Evolutionary conservation across 2,329 filamentous ascomycete species (phyloP).

Genomic region (Penicillium sp.): DNA sequence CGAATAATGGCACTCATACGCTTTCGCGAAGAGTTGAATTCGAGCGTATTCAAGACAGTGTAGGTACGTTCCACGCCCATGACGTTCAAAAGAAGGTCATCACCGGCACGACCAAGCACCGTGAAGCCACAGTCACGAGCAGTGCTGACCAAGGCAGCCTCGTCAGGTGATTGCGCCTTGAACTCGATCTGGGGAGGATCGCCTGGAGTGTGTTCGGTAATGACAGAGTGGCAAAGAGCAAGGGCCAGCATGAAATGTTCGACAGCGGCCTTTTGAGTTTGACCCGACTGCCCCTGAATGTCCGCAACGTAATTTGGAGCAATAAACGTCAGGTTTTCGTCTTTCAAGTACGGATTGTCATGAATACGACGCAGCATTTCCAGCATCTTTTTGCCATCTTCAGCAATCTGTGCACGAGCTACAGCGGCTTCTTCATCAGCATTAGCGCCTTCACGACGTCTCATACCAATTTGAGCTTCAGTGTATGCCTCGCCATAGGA

Average conservation of each 20-base stretch:
- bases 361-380: slow-evolving; percentile 72
- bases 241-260: slow-evolving; percentile 92
- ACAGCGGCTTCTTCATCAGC: slow-evolving; percentile 76
- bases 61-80: slow-evolving; percentile 85
- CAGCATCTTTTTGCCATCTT: slow-evolving; percentile 73
- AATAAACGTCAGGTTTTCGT: slow-evolving; percentile 88
- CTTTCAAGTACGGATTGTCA: slow-evolving; percentile 86
- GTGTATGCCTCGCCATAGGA: slow-evolving; percentile 98
- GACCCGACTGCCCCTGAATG: slow-evolving; percentile 73
- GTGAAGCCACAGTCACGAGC: slow-evolving; percentile 95
- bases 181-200: slow-evolving; percentile 89
- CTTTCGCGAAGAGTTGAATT: slow-evolving; percentile 96
- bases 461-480: slow-evolving; percentile 94
- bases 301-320: slow-evolving; percentile 87
- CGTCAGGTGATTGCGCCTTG: slow-evolving; percentile 96
- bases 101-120: slow-evolving; percentile 75
- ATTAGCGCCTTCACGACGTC: slow-evolving; percentile 84
- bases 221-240: slow-evolving; percentile 95
- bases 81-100: slow-evolving; percentile 82
- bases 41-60: slow-evolving; percentile 87
- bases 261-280: slow-evolving; percentile 74
- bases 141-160: slow-evolving; percentile 90
- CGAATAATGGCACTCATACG: slow-evolving; percentile 96
- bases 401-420: slow-evolving; percentile 75
- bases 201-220: slow-evolving; percentile 86